Evolutionary conservation across 306 rosid species (phyloP).

Genomic region (Pyrus pyrifolia): DNA sequence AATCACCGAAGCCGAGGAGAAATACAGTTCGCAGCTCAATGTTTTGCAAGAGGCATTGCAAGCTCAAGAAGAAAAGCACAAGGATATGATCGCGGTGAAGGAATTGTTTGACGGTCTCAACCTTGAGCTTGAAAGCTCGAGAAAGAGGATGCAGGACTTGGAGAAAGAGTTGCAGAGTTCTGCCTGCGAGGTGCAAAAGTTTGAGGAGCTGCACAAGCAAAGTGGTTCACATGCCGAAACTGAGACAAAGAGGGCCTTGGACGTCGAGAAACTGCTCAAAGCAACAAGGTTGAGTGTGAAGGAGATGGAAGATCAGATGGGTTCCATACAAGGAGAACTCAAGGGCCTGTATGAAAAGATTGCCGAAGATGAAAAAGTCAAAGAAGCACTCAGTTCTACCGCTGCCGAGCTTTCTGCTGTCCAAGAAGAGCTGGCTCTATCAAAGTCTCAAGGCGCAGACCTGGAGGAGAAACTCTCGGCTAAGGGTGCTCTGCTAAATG

Average conservation of each 20-base stretch:
- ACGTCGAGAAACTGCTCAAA: constrained; percentile 69
- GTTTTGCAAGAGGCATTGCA: constrained; percentile 62
- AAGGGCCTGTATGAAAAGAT: constrained; percentile 65
- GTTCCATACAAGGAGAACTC: constrained; percentile 61
- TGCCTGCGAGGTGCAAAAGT: constrained; percentile 50
- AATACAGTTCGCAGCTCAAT: constrained; percentile 48
- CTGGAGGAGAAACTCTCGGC: constrained; percentile 47
- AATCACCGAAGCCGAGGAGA: constrained; percentile 53
- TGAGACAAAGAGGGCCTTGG: constrained; percentile 58
- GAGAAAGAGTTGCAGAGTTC: constrained; percentile 55
- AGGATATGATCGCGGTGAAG: constrained; percentile 59
- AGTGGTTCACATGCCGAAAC: constrained; percentile 77
- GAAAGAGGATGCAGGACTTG: constrained; percentile 53
- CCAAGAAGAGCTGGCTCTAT: constrained; percentile 61
- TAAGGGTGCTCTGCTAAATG: constrained; percentile 46
- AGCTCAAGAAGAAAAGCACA: constrained; percentile 61
- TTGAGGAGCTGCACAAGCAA: constrained; percentile 80
- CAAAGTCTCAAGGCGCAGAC: constrained; percentile 56
- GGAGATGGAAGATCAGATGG: constrained; percentile 59
- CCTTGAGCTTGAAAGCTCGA: constrained; percentile 64
- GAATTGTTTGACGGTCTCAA: constrained; percentile 53
- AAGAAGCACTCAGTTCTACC: constrained; percentile 61
- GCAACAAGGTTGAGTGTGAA: constrained; percentile 48
- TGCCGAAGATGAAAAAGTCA: constrained; percentile 60
- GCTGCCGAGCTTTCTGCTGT: constrained; percentile 55